Evolutionary conservation across 148 eudicot species (phyloP).

Genomic region (Rhododendron ferrugineum): DNA sequence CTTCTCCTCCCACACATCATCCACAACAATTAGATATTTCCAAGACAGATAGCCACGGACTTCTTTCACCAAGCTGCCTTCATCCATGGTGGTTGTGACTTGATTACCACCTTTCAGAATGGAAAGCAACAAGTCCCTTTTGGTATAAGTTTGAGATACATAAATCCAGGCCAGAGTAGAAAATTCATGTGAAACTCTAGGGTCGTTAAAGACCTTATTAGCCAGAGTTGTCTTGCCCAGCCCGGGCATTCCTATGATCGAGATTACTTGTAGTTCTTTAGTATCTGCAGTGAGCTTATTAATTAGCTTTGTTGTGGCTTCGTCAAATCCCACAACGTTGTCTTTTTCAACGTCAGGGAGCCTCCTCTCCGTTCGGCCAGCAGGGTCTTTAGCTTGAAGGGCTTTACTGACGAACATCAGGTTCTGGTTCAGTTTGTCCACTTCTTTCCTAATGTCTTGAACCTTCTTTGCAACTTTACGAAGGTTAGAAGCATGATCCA

Average conservation of each 20-base stretch:
- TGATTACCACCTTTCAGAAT: constrained; percentile 1
- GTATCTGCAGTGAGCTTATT: constrained; percentile 7
- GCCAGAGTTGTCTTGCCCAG: constrained; percentile 40
- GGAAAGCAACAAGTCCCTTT: constrained; percentile 8
- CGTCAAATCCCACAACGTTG: constrained; percentile 35
- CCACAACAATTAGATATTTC: constrained; percentile 23
- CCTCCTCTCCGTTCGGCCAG: background rate
- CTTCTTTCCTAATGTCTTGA: too few relatives aligned
- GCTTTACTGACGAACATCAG: too few relatives aligned
- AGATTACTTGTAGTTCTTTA: constrained; percentile 16
- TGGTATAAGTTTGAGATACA: constrained; percentile 26
- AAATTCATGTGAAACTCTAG: constrained; percentile 16
- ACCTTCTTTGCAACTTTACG: too few relatives aligned
- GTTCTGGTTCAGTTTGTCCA: too few relatives aligned
- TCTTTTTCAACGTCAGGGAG: constrained; percentile 19
- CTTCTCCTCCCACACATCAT: constrained; percentile 23
- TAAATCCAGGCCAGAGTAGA: constrained; percentile 23
- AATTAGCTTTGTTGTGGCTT: constrained; percentile 21
- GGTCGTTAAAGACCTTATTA: constrained; percentile 22
- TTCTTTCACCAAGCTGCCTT: background rate
- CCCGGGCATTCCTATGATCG: constrained; percentile 34
- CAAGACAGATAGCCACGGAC: background rate
- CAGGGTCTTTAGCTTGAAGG: too few relatives aligned
- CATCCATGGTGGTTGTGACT: background rate
- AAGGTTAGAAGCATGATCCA: too few relatives aligned